Evolutionary conservation across 371 early-diverging fungal genomes (phyloP).

Genomic region (Mucor lusitanicus): DNA sequence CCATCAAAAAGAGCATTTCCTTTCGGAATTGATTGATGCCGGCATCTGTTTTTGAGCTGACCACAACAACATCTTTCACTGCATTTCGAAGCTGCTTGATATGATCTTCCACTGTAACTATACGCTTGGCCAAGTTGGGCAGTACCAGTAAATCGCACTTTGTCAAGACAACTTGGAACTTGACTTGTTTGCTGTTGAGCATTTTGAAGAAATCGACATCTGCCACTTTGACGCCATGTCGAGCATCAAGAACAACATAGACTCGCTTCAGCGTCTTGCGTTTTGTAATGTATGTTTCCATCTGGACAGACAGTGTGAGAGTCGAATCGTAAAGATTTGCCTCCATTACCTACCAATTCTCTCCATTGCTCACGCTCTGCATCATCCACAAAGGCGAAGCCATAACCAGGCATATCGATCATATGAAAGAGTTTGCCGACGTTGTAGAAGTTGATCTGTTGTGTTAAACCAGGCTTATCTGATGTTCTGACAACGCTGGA

Average conservation of each 20-base stretch:
- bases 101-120: conserved; percentile 38
- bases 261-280: conserved; percentile 67
- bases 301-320: conserved; percentile 36
- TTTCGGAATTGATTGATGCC: conserved; percentile 65
- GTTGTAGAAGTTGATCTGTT: conserved; percentile 79
- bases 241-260: conserved; percentile 77
- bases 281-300: conserved; percentile 65
- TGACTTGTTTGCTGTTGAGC: conserved; percentile 56
- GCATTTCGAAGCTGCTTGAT: conserved; percentile 49
- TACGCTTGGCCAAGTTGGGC: conserved; percentile 64
- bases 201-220: conserved; percentile 63
- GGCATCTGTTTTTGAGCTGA: conserved; percentile 57
- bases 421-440: conserved; percentile 65
- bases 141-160: conserved; percentile 76
- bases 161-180: conserved; percentile 80
- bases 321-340: neutral
- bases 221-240: conserved; percentile 74
- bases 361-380: conserved; percentile 61
- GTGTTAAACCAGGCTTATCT: conserved; percentile 81
- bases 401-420: conserved; percentile 90
- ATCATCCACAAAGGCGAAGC: conserved; percentile 82
- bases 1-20: conserved; percentile 53
- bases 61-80: conserved; percentile 51
- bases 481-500: conserved; percentile 64
- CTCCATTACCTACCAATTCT: conserved; percentile 52